These are phyloP conservation scores for Conringia planisiliqua DNA, from an alignment of 345 rosid species.

Conservation along the genomic window DNA sequence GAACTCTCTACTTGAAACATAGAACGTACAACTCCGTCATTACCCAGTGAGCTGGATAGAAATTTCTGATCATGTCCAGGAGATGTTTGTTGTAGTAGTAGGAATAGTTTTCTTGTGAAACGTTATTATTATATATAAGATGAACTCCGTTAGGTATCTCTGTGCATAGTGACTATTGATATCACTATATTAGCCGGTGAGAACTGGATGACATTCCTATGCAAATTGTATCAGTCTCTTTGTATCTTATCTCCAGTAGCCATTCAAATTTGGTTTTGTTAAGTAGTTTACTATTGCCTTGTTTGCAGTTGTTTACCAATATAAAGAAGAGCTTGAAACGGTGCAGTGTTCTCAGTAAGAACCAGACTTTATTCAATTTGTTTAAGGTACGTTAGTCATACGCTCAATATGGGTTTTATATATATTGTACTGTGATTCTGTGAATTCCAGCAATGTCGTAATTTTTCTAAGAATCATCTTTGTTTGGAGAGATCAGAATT, in stretches of 20 bases:
- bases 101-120: background rate
- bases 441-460: background rate
- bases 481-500: background rate
- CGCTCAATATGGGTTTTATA: background rate
- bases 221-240: background rate
- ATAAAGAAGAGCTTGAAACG: slow-evolving; percentile 98
- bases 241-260: background rate
- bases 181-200: slow-evolving; percentile 1
- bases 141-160: background rate
- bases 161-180: slow-evolving; percentile 4
- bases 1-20: slow-evolving; percentile 3
- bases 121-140: background rate
- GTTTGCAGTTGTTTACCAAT: slow-evolving; percentile 70
- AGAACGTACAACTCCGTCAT: background rate
- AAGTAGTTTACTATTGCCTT: slow-evolving; percentile 7
- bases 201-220: background rate
- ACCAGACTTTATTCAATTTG: slow-evolving; percentile 78
- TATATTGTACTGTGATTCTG: slow-evolving; percentile 7
- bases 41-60: slow-evolving; percentile 4
- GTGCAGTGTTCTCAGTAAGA: slow-evolving; percentile 85
- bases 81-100: slow-evolving; percentile 16
- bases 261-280: background rate
- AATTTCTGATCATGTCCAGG: background rate
- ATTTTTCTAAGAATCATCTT: background rate
- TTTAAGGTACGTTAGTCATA: slow-evolving; percentile 61